Conservation (phyloP, 495 filamentous ascomycete genomes). For the Tuber magnatum region DNA sequence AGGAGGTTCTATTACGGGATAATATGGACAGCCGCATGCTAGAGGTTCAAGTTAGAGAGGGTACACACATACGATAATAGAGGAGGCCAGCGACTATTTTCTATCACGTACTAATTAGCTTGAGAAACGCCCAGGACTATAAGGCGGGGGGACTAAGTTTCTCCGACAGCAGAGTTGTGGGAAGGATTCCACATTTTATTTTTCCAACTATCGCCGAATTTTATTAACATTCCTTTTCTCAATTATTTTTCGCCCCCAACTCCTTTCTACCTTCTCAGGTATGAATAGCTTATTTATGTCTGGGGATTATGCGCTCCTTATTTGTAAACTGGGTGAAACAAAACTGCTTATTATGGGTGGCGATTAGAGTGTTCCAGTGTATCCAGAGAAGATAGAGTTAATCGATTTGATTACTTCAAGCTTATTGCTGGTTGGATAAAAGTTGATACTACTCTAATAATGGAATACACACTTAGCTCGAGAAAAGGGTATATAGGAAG, state of each 20-base stretch:
- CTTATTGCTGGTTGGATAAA: neutral
- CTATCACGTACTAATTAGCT: neutral
- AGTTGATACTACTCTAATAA: neutral
- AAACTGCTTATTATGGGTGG: neutral
- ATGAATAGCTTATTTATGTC: neutral
- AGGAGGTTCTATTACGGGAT: too few species aligned
- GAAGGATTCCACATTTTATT: too few species aligned
- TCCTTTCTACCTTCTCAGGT: neutral
- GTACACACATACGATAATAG: neutral
- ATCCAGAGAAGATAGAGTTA: neutral
- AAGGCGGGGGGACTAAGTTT: neutral
- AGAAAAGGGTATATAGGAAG: neutral
- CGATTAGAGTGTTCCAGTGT: neutral
- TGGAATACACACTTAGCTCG: neutral
- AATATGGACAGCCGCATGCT: too few species aligned
- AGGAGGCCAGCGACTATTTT: neutral
- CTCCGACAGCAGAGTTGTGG: neutral
- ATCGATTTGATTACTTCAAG: neutral
- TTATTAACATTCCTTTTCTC: too few species aligned
- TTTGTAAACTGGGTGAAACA: neutral
- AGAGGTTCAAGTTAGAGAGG: too few species aligned
- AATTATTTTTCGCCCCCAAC: too few species aligned
- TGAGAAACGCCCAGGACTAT: neutral
- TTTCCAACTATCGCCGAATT: too few species aligned
- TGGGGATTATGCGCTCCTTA: neutral